Evolutionary conservation across 2,329 filamentous ascomycete genomes (phyloP).

Genomic region (Colletotrichum tanaceti): DNA sequence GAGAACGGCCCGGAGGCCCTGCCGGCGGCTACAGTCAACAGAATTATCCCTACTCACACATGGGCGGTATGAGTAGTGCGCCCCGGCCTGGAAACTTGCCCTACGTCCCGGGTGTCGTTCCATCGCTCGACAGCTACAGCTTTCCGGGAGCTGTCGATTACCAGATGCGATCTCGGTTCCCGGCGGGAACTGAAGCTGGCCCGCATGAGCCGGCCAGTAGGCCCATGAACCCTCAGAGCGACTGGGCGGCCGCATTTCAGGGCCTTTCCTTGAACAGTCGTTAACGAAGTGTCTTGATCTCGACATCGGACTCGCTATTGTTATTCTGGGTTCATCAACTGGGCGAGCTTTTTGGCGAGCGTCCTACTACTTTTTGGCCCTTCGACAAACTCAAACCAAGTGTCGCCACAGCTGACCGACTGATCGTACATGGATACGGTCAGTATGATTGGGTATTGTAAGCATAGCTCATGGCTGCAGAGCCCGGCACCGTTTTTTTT

Average conservation of each 20-base stretch:
- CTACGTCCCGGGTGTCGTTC: constrained; percentile 55
- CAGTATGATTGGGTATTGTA: constrained; percentile 25
- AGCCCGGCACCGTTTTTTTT: constrained; percentile 17
- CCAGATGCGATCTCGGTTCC: constrained; percentile 61
- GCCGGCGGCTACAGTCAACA: constrained; percentile 52
- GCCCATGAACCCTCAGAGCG: constrained; percentile 54
- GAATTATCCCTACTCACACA: constrained; percentile 50
- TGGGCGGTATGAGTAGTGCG: constrained; percentile 43
- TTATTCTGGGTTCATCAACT: background rate
- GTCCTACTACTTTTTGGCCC: constrained; percentile 5
- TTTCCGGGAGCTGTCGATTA: constrained; percentile 60
- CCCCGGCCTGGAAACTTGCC: constrained; percentile 52
- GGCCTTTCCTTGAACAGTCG: constrained; percentile 77
- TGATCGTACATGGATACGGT: constrained; percentile 25
- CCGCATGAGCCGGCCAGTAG: constrained; percentile 46
- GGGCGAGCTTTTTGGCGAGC: background rate
- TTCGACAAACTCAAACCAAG: constrained; percentile 17
- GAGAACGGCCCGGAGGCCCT: constrained; percentile 56
- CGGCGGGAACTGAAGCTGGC: constrained; percentile 52
- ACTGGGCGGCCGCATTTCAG: constrained; percentile 75
- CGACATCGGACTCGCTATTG: background rate
- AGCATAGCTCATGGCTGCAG: constrained; percentile 29
- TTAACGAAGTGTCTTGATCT: constrained; percentile 46
- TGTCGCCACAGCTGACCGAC: constrained; percentile 4
- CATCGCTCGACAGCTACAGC: constrained; percentile 57